Conservation (phyloP, 768 basidiomycete species). For the Lactifluus subvellereus region DNA sequence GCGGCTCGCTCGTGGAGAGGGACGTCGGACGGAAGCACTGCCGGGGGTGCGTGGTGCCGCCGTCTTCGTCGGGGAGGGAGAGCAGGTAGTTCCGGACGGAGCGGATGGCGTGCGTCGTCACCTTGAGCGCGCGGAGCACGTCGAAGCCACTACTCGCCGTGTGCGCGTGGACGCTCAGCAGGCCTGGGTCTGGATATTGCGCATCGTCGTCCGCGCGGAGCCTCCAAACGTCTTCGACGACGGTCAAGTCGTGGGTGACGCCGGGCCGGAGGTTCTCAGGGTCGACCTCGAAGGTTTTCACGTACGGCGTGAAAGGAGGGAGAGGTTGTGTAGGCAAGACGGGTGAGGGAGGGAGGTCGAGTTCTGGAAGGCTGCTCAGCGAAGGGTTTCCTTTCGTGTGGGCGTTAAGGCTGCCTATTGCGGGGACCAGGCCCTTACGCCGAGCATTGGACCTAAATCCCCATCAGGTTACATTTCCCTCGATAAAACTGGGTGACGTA, state of each 20-base stretch:
- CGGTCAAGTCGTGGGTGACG: constrained; percentile 66
- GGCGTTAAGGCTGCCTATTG: constrained; percentile 51
- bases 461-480: constrained; percentile 4
- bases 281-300: constrained; percentile 66
- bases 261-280: constrained; percentile 73
- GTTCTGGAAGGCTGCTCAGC: constrained; percentile 40
- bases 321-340: constrained; percentile 42
- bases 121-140: constrained; percentile 66
- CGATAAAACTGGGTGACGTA: constrained; percentile 35
- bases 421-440: constrained; percentile 60
- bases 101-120: constrained; percentile 74
- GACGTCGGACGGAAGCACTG: constrained; percentile 50
- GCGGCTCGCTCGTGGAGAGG: constrained; percentile 32
- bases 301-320: constrained; percentile 45
- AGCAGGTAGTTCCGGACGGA: constrained; percentile 80
- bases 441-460: constrained; percentile 43
- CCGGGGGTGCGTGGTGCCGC: constrained; percentile 29
- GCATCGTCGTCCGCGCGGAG: constrained; percentile 31
- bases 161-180: constrained; percentile 14
- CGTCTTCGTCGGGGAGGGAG: constrained; percentile 65
- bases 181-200: neutral
- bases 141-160: constrained; percentile 37
- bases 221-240: constrained; percentile 59
- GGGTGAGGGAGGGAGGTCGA: constrained; percentile 70
- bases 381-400: constrained; percentile 35